Conservation (phyloP, 805 yeast species). For the Metschnikowia matae region DNA sequence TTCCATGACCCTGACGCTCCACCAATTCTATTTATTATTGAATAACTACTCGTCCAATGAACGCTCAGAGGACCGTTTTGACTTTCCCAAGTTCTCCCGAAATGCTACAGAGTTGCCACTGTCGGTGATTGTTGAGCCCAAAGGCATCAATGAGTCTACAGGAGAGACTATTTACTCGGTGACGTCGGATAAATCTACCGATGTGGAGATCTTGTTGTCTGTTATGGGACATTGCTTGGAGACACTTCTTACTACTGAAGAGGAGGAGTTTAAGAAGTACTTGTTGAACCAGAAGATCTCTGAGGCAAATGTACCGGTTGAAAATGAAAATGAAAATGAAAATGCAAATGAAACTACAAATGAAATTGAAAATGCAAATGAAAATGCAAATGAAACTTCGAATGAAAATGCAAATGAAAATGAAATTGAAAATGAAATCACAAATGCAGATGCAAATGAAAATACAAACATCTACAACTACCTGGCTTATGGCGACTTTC, state of each 20-base stretch:
- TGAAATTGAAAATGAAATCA: constrained; percentile 6
- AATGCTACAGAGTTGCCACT: constrained; percentile 44
- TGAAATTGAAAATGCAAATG: constrained; percentile 6
- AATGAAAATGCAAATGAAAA: constrained; percentile 9
- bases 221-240: constrained; percentile 79
- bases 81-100: constrained; percentile 40
- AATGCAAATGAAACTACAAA: constrained; percentile 10
- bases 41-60: constrained; percentile 35
- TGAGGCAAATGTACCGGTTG: constrained; percentile 3
- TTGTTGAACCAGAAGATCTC: constrained; percentile 17
- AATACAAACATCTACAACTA: constrained; percentile 57
- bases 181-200: constrained; percentile 65
- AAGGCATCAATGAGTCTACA: constrained; percentile 28
- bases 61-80: constrained; percentile 22
- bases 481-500: constrained; percentile 59
- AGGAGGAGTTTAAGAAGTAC: constrained; percentile 44
- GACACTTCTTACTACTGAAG: constrained; percentile 60
- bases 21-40: constrained; percentile 70
- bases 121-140: constrained; percentile 51
- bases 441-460: background rate
- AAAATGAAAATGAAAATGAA: constrained; percentile 10
- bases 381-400: constrained; percentile 5
- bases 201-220: constrained; percentile 63
- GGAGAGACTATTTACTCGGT: constrained; percentile 49
- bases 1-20: constrained; percentile 72